phyloP scores from a whole-genome alignment of 2,329 filamentous ascomycete genomes.

The Diaporthe batatas region DNA sequence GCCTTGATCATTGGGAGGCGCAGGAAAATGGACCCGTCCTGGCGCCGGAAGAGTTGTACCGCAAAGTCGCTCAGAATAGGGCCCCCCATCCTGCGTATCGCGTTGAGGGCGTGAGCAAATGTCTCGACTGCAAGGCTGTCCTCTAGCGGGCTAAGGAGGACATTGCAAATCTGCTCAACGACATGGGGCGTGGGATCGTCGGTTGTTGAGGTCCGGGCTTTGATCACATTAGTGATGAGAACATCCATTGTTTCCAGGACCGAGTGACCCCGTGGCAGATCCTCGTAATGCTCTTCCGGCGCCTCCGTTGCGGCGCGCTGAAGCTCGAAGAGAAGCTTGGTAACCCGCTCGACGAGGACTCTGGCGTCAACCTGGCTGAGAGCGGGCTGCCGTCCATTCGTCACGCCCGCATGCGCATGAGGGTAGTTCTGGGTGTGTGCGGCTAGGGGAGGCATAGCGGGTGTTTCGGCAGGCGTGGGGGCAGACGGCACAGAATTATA shows the following conservation, averaged over 20 bases:
- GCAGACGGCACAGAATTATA: slow-evolving; percentile 69
- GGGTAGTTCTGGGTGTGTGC: slow-evolving; percentile 69
- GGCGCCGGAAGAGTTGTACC: slow-evolving; percentile 67
- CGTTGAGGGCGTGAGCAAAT: slow-evolving; percentile 72
- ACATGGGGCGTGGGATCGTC: slow-evolving; percentile 72
- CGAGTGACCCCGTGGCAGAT: slow-evolving; percentile 69
- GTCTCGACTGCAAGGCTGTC: slow-evolving; percentile 71
- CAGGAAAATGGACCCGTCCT: slow-evolving; percentile 68
- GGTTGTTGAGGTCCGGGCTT: slow-evolving; percentile 68
- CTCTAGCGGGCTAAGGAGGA: slow-evolving; percentile 68
- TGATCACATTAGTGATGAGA: slow-evolving; percentile 72
- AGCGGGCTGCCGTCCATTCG: slow-evolving; percentile 65
- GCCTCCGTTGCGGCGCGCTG: slow-evolving; percentile 66
- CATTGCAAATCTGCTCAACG: slow-evolving; percentile 69
- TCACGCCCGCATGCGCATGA: slow-evolving; percentile 62
- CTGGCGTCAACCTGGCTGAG: slow-evolving; percentile 65
- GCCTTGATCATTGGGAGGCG: slow-evolving; percentile 70
- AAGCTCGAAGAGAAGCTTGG: slow-evolving; percentile 70
- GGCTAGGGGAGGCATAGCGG: slow-evolving; percentile 66
- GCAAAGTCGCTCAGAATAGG: slow-evolving; percentile 68
- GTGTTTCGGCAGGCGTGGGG: slow-evolving; percentile 71
- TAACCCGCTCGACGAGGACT: slow-evolving; percentile 66
- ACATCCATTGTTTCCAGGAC: slow-evolving; percentile 75
- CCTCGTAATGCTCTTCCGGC: slow-evolving; percentile 70
- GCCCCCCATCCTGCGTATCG: slow-evolving; percentile 70